Percentiles rank a stretch among this genome's conserved stretches.
Conservation (phyloP, 345 rosid genomes). For the Turritis glabra region DNA sequence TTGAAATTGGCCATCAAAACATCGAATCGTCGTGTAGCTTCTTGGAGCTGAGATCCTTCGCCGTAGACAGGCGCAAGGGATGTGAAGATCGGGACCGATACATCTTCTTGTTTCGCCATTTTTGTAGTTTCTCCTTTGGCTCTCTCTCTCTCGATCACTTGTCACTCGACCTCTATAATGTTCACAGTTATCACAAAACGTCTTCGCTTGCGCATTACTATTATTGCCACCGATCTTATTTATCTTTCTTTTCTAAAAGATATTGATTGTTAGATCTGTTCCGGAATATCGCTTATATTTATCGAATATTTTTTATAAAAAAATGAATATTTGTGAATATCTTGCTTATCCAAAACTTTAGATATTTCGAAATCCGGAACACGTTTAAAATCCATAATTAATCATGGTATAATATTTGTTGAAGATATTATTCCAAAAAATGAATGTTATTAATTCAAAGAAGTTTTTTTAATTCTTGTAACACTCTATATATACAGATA, state of each 20-base stretch:
- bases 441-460: neutral
- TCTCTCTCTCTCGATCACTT: neutral
- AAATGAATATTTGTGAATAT: slow-evolving; percentile 12
- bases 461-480: neutral
- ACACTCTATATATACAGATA: too few relatives aligned
- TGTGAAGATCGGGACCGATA: slow-evolving; percentile 57
- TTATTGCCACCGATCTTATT: neutral
- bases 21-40: slow-evolving; percentile 77
- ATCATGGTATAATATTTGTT: neutral
- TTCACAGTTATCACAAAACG: slow-evolving; percentile 3
- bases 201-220: neutral
- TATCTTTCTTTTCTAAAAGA: neutral
- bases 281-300: neutral
- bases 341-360: neutral
- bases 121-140: neutral
- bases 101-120: slow-evolving; percentile 82
- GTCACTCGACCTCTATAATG: slow-evolving; percentile 6
- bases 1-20: slow-evolving; percentile 59
- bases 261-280: neutral
- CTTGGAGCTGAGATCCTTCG: slow-evolving; percentile 69
- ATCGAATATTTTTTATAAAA: neutral
- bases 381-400: neutral
- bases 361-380: neutral
- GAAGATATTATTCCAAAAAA: neutral
- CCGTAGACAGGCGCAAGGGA: slow-evolving; percentile 76